A percentile compares a stretch with the other conserved stretches of the same genome.
Evolutionary conservation across 2,329 filamentous ascomycete genomes (phyloP).

Genomic region (Chrysosporium queenslandicum): DNA sequence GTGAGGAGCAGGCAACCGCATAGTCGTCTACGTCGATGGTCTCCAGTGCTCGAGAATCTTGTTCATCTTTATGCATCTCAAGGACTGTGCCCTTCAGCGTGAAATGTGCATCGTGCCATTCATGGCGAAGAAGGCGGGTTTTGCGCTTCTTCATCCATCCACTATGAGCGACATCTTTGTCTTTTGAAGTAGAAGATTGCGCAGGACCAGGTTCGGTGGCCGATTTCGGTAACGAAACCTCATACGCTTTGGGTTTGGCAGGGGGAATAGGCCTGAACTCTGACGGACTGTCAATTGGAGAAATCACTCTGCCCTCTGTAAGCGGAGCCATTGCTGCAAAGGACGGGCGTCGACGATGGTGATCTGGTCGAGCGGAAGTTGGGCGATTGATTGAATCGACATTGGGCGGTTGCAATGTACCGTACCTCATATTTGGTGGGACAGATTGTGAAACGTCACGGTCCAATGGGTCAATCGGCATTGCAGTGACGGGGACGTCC

Average conservation of each 20-base stretch:
- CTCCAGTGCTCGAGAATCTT: constrained; percentile 24
- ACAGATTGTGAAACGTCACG: constrained; percentile 82
- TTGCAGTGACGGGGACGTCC: constrained; percentile 71
- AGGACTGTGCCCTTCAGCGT: constrained; percentile 66
- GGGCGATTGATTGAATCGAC: constrained; percentile 40
- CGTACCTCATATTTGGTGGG: constrained; percentile 84
- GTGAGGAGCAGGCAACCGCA: constrained; percentile 34
- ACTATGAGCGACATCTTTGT: constrained; percentile 54
- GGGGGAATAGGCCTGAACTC: constrained; percentile 20
- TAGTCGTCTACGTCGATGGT: constrained; percentile 34
- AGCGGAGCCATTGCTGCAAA: constrained; percentile 24
- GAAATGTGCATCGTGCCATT: constrained; percentile 90
- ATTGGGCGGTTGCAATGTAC: constrained; percentile 31
- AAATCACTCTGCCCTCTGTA: constrained; percentile 21
- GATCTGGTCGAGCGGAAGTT: constrained; percentile 34
- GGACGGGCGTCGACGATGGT: constrained; percentile 23
- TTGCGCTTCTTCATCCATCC: constrained; percentile 94
- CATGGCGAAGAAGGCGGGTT: constrained; percentile 76
- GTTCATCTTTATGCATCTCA: constrained; percentile 29
- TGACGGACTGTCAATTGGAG: constrained; percentile 27
- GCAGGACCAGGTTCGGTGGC: neutral
- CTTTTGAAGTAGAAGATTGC: constrained; percentile 22
- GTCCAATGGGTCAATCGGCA: constrained; percentile 60
- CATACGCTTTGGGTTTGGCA: neutral
- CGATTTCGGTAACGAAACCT: neutral